phyloP scores from a whole-genome alignment of 78 protist species.

The Chrysochromulina parva region DNA sequence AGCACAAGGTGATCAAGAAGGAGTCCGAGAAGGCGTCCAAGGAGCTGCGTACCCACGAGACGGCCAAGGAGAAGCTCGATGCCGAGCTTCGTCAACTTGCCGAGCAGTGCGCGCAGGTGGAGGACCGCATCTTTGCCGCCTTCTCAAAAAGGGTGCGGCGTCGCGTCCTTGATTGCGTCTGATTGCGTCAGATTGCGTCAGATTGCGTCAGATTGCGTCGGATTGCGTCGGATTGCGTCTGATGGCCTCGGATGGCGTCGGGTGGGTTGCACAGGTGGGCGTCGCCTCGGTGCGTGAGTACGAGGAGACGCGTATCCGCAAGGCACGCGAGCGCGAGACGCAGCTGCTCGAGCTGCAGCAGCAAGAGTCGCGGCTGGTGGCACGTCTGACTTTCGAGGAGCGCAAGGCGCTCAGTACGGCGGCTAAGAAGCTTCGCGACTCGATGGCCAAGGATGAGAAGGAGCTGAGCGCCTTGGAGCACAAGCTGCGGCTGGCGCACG shows the following conservation, averaged over 20 bases:
- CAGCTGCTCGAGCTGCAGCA: constrained; percentile 29
- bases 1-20: neutral
- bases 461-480: neutral
- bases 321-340: constrained; percentile 21
- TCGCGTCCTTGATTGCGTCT: neutral
- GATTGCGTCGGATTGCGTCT: no score
- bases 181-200: no score
- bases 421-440: neutral
- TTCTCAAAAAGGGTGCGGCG: constrained; percentile 25
- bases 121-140: constrained; percentile 38
- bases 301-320: constrained; percentile 55
- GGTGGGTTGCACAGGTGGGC: constrained; percentile 19
- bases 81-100: neutral
- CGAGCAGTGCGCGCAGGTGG: neutral
- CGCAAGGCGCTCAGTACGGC: neutral
- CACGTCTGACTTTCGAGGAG: constrained; percentile 27
- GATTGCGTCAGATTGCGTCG: no score
- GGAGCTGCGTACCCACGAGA: neutral
- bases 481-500: neutral
- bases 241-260: no score
- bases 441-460: neutral
- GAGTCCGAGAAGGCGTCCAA: neutral
- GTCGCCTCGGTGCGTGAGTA: constrained; percentile 70
- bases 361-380: constrained; percentile 13
- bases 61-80: neutral